phyloP scores from a whole-genome alignment of 805 yeast species.

The Kuraishia ogatae region DNA sequence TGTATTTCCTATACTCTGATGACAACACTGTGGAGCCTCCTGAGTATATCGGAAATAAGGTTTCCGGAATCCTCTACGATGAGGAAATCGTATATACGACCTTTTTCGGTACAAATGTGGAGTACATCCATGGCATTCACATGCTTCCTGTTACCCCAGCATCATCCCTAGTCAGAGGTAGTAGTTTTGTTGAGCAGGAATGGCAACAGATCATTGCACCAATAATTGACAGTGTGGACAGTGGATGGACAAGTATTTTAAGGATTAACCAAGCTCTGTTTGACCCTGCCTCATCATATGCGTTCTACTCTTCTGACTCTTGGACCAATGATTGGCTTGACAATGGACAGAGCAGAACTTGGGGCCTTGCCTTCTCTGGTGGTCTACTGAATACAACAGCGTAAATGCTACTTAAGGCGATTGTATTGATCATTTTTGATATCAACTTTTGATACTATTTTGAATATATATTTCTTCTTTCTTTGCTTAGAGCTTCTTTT shows the following conservation, averaged over 20 bases:
- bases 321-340: constrained; percentile 59
- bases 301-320: constrained; percentile 45
- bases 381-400: constrained; percentile 27
- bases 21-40: constrained; percentile 50
- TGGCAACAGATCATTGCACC: constrained; percentile 44
- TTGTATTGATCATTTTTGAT: too few relatives aligned
- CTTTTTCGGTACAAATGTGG: constrained; percentile 63
- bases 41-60: constrained; percentile 49
- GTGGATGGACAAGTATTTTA: constrained; percentile 69
- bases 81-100: constrained; percentile 69
- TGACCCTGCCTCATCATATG: constrained; percentile 57
- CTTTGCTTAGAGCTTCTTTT: too few relatives aligned
- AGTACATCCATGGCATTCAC: constrained; percentile 73
- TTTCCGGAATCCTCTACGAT: constrained; percentile 67
- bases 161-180: constrained; percentile 49
- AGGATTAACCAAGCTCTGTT: constrained; percentile 66
- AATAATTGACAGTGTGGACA: constrained; percentile 40
- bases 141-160: constrained; percentile 68
- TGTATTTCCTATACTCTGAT: constrained; percentile 45
- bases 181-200: constrained; percentile 50
- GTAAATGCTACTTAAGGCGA: too few relatives aligned
- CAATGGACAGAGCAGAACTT: constrained; percentile 78
- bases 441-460: too few relatives aligned
- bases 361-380: constrained; percentile 76
- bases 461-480: too few relatives aligned